Percentiles rank a stretch among this genome's conserved stretches.
Evolutionary conservation across 192 early-diverging fungal genomes (phyloP).

Genomic region (Podila epigama): DNA sequence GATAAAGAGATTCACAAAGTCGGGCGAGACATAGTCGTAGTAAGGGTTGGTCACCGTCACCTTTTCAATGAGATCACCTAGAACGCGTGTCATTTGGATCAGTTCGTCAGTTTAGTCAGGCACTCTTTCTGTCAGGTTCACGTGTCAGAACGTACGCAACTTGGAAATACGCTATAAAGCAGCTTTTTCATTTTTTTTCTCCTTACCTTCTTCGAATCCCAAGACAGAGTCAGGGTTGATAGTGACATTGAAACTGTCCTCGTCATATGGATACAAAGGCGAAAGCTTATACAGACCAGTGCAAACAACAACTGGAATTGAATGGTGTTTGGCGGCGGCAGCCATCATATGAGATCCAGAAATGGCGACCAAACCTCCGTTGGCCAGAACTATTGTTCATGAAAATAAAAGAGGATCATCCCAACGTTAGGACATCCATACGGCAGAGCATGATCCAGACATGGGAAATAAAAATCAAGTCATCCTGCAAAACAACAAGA

Average conservation of each 20-base stretch:
- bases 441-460: too few relatives aligned
- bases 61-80: conserved; percentile 79
- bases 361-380: conserved; percentile 89
- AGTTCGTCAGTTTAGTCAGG: too few relatives aligned
- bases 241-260: conserved; percentile 80
- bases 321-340: conserved; percentile 90
- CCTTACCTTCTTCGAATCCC: conserved; percentile 76
- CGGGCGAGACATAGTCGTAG: conserved; percentile 93
- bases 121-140: too few relatives aligned
- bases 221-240: conserved; percentile 83
- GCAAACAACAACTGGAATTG: conserved; percentile 92
- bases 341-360: conserved; percentile 85
- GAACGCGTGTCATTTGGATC: too few relatives aligned
- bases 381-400: conserved; percentile 74
- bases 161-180: too few relatives aligned
- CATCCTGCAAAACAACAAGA: background rate
- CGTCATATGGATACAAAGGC: conserved; percentile 88
- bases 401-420: background rate
- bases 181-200: background rate
- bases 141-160: too few relatives aligned
- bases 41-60: conserved; percentile 86
- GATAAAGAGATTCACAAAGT: conserved; percentile 89
- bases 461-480: background rate
- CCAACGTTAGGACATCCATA: too few relatives aligned
- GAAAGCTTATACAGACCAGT: conserved; percentile 90